A percentile compares a stretch with the other conserved stretches of the same genome.
These are phyloP conservation scores for Aspergillus nidulans DNA, from an alignment of 495 filamentous ascomycete species.

Conservation along the genomic window DNA sequence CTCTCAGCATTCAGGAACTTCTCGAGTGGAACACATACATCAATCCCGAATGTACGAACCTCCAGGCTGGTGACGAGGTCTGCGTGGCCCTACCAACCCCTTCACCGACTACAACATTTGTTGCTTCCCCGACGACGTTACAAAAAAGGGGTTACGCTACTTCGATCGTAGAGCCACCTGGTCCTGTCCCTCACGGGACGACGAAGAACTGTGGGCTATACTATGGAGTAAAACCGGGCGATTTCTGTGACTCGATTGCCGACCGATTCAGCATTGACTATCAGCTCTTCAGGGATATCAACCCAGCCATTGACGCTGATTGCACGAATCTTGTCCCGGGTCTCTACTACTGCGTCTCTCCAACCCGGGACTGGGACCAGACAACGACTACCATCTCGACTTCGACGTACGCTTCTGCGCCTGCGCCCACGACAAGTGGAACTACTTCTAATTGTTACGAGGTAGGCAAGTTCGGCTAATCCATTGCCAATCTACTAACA, in stretches of 20 bases:
- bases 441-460: conserved; percentile 4
- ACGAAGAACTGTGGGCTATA: conserved; percentile 4
- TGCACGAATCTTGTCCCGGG: conserved; percentile 14
- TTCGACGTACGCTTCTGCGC: conserved; percentile 1
- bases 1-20: background rate
- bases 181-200: background rate
- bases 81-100: background rate
- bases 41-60: conserved; percentile 12
- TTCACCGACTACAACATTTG: background rate
- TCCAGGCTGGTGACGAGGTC: conserved; percentile 8
- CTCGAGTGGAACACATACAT: conserved; percentile 9
- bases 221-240: conserved; percentile 5
- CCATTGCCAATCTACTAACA: background rate
- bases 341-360: conserved; percentile 8
- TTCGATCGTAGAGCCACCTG: background rate
- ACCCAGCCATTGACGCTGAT: conserved; percentile 6
- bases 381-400: conserved; percentile 2
- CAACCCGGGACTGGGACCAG: conserved; percentile 7
- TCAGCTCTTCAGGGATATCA: conserved; percentile 11
- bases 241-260: conserved; percentile 10
- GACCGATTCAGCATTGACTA: conserved; percentile 1
- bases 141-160: conserved; percentile 5
- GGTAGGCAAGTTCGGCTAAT: background rate
- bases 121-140: background rate
- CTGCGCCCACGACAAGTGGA: conserved; percentile 6